phyloP scores from a whole-genome alignment of 78 protist genomes.

The Dictyostelium firmibasis region DNA sequence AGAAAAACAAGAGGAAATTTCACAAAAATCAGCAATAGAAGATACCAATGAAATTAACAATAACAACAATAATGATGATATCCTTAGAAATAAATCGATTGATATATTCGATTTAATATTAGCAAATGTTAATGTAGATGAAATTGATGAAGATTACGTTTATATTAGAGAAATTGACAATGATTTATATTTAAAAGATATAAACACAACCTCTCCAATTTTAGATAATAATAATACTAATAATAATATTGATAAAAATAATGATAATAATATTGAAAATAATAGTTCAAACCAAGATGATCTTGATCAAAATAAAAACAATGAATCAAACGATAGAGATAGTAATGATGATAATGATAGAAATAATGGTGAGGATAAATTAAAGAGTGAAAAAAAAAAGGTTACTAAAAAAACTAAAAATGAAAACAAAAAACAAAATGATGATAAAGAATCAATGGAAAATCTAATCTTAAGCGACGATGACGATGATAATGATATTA shows the following conservation, averaged over 20 bases:
- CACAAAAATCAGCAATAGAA: background rate
- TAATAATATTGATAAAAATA: too few relatives aligned
- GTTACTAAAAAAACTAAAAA: background rate
- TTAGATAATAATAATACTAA: background rate
- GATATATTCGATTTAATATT: constrained; percentile 63
- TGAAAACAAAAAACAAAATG: background rate
- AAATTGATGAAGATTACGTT: constrained; percentile 28
- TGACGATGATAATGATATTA: background rate
- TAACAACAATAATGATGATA: background rate
- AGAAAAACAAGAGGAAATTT: background rate
- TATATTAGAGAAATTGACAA: constrained; percentile 46
- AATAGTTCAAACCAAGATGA: background rate
- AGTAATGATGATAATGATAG: background rate
- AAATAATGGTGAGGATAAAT: background rate
- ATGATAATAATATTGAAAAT: background rate
- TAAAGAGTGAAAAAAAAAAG: background rate
- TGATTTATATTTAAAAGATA: constrained; percentile 5
- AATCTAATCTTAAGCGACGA: background rate
- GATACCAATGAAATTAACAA: background rate
- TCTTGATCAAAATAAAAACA: too few relatives aligned
- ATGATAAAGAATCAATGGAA: background rate
- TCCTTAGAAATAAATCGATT: background rate
- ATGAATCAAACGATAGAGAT: too few relatives aligned
- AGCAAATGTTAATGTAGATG: constrained; percentile 47
- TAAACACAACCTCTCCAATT: background rate